Evolutionary conservation across 2,329 filamentous ascomycete species (phyloP), one percentile per base, ranked within the genome.

Genomic region (Mycogone perniciosa): DNA sequence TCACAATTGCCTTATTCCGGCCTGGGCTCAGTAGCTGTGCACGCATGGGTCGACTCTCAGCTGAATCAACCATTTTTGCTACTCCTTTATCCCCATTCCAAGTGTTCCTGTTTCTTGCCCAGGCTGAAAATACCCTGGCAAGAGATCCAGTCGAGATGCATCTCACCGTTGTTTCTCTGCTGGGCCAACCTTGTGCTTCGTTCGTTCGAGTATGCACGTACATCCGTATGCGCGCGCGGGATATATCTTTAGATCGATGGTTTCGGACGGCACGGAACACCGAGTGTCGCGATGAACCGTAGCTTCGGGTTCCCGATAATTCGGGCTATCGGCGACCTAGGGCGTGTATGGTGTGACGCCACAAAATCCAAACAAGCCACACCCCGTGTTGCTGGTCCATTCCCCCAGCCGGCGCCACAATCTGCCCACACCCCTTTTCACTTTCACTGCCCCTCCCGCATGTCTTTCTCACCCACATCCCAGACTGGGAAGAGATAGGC

Each of bases 251-350:
- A 38, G 35, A 38, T 38, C 35, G 35, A 38, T n/a, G 35, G 35
- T 38, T 38, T 11, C 35, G 35, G 35, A 20, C 46, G 40, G 50
- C 46, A 35, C 46, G 49, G 39, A 37, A 43, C 49, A 43, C 20
- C 20, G 20, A 20, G 20, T n/a, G 13, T 42, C 40, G 40, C 26
- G 40, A 46, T 37, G 46, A 50, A 53, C 51, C 51, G 41, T 45
- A 38, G 44, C 31, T 48, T 46, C 46, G 51, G 51, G 51, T 20
- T 46, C 44, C 48, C 50, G 20, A 20, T 20, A 20, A 20, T 20
- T 20, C 50, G 41, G 44, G 46, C 44, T 52, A 46, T 45, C 50
- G 50, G 50, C 44, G 39, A 30, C 40, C 44, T 31, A 40, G 44
- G 30, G 50, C 39, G 45, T 44, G 20, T 20, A 20, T 20, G 20